Evolutionary conservation across 2,329 filamentous ascomycete genomes (phyloP).

Genomic region (Erysiphe neolycopersici): DNA sequence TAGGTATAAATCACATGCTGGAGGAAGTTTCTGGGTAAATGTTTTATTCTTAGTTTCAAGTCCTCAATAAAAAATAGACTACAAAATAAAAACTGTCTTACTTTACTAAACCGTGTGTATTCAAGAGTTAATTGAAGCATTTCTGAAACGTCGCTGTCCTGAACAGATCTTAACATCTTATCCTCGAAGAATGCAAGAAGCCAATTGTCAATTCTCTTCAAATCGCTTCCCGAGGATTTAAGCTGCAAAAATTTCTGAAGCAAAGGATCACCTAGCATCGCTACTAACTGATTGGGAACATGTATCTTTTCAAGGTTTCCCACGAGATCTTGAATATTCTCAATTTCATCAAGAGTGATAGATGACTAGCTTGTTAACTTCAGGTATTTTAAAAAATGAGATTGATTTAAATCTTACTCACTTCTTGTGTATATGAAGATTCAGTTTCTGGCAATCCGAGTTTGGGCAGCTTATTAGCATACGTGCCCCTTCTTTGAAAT

Average conservation of each 20-base stretch:
- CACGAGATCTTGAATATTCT: slow-evolving; percentile 41
- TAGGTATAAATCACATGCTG: slow-evolving; percentile 20
- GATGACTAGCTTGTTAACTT: slow-evolving; percentile 20
- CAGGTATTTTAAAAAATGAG: background rate
- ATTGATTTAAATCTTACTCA: slow-evolving; percentile 11
- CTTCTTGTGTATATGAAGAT: slow-evolving; percentile 46
- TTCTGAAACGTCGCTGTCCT: slow-evolving; percentile 20
- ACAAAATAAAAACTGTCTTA: slow-evolving; percentile 9
- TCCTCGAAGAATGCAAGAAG: slow-evolving; percentile 26
- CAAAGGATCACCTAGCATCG: slow-evolving; percentile 47
- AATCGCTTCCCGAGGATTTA: slow-evolving; percentile 25
- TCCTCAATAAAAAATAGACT: too few species aligned
- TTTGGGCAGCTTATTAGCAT: slow-evolving; percentile 14
- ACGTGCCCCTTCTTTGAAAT: slow-evolving; percentile 22
- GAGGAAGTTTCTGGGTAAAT: slow-evolving; percentile 10
- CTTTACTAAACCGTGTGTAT: slow-evolving; percentile 30
- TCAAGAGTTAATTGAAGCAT: slow-evolving; percentile 27
- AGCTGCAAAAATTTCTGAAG: slow-evolving; percentile 53
- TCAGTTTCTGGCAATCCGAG: slow-evolving; percentile 39
- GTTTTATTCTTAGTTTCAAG: background rate
- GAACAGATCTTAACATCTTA: slow-evolving; percentile 22
- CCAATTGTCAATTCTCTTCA: slow-evolving; percentile 31
- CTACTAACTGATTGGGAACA: slow-evolving; percentile 56
- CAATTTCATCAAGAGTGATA: slow-evolving; percentile 51
- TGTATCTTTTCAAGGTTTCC: slow-evolving; percentile 52